These are phyloP conservation scores for Mucor irregularis DNA, from an alignment of 371 early-diverging fungal genomes.

Conservation along the genomic window DNA sequence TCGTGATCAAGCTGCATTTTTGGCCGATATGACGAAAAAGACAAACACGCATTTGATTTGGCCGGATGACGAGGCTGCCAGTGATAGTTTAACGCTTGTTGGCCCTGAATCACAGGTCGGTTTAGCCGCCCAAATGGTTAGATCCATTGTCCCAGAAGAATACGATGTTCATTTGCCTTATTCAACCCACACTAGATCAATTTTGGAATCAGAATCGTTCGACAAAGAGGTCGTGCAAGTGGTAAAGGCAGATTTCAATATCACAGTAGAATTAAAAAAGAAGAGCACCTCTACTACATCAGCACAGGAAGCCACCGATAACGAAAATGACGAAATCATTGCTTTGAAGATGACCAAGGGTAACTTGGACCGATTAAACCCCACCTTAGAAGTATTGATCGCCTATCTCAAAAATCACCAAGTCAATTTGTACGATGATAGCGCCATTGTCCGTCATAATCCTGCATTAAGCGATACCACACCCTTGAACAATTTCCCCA, in stretches of 20 bases:
- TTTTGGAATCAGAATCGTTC: slow-evolving; percentile 18
- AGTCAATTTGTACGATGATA: slow-evolving; percentile 22
- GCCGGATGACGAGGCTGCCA: slow-evolving; percentile 51
- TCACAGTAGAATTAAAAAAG: slow-evolving; percentile 1
- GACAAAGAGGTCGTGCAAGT: slow-evolving; percentile 8
- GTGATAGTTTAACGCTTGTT: slow-evolving; percentile 33
- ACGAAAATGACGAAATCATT: slow-evolving; percentile 16
- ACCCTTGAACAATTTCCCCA: not conserved
- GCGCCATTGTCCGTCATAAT: slow-evolving; percentile 11
- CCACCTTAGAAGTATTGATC: slow-evolving; percentile 16
- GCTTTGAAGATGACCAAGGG: slow-evolving; percentile 15
- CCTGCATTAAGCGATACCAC: not conserved
- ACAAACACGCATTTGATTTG: slow-evolving; percentile 55
- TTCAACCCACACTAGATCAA: slow-evolving; percentile 21
- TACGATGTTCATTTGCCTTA: slow-evolving; percentile 37
- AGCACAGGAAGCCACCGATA: not conserved
- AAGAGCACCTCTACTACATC: not conserved
- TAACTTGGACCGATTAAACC: slow-evolving; percentile 19
- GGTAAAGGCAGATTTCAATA: slow-evolving; percentile 3
- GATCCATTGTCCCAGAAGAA: slow-evolving; percentile 42
- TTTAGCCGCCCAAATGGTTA: slow-evolving; percentile 37
- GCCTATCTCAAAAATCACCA: slow-evolving; percentile 22
- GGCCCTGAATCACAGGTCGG: slow-evolving; percentile 47
- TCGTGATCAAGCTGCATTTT: slow-evolving; percentile 33
- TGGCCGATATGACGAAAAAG: slow-evolving; percentile 49